phyloP scores from a whole-genome alignment of 352 stramenopile genomes.

The Pythium volutum region DNA sequence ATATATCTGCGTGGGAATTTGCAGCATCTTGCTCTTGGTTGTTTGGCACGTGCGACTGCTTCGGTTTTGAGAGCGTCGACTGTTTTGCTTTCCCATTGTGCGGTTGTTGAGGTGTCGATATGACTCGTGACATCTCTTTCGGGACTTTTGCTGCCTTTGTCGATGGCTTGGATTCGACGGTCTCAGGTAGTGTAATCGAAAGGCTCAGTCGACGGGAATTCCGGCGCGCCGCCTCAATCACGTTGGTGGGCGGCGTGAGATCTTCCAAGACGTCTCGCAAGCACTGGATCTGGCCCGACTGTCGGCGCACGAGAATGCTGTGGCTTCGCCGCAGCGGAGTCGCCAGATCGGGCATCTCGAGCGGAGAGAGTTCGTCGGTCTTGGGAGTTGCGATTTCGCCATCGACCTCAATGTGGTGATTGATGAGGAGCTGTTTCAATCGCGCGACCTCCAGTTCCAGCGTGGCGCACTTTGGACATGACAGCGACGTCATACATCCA shows the following conservation, averaged over 20 bases:
- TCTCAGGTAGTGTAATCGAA: neutral
- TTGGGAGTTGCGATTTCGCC: neutral
- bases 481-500: neutral
- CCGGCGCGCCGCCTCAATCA: conserved; percentile 6
- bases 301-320: conserved; percentile 29
- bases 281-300: conserved; percentile 30
- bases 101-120: neutral
- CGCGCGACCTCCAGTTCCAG: conserved; percentile 23
- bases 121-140: neutral
- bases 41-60: neutral
- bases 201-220: conserved; percentile 6
- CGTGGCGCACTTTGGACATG: conserved; percentile 17
- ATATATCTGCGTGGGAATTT: neutral
- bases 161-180: neutral
- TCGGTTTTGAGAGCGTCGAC: neutral
- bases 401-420: conserved; percentile 11
- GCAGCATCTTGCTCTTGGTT: conserved; percentile 7
- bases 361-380: neutral
- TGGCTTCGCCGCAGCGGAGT: conserved; percentile 21
- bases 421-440: conserved; percentile 7
- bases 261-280: conserved; percentile 30
- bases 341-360: neutral
- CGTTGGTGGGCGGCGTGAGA: conserved; percentile 17
- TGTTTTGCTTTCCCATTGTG: neutral
- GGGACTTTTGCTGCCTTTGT: neutral